These are phyloP conservation scores for Talaromyces stipitatus DNA, from an alignment of 495 filamentous ascomycete species.

Conservation along the genomic window DNA sequence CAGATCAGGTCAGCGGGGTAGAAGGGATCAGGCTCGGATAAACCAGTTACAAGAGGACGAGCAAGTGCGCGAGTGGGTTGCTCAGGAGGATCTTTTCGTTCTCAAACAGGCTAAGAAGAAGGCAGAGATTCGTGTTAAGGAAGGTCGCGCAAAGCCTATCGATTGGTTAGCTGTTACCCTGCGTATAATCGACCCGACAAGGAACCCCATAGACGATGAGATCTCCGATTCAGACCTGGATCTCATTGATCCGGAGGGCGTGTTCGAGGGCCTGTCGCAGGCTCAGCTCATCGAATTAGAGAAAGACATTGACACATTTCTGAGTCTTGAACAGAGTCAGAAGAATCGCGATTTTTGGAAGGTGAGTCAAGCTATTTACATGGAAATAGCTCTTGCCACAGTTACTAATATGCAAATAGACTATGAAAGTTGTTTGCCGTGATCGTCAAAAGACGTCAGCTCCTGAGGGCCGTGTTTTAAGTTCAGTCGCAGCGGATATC, in stretches of 20 bases:
- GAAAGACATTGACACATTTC: conserved; percentile 79
- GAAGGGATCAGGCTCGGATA: conserved; percentile 44
- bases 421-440: conserved; percentile 75
- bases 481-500: conserved; percentile 78
- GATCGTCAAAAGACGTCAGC: conserved; percentile 64
- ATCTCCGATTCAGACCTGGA: conserved; percentile 68
- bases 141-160: conserved; percentile 84
- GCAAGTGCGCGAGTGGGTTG: conserved; percentile 76
- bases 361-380: conserved; percentile 26
- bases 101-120: conserved; percentile 97
- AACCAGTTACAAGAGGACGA: conserved; percentile 65
- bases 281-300: conserved; percentile 69
- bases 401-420: conserved; percentile 30
- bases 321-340: conserved; percentile 67
- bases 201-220: conserved; percentile 73
- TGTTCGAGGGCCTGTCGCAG: conserved; percentile 70
- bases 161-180: conserved; percentile 93
- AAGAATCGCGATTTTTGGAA: conserved; percentile 85
- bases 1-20: conserved; percentile 18
- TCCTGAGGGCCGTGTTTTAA: conserved; percentile 65
- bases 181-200: conserved; percentile 77
- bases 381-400: neutral
- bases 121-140: conserved; percentile 91
- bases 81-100: conserved; percentile 93
- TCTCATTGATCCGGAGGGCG: conserved; percentile 71